Percentiles rank a stretch among this genome's conserved stretches.
Evolutionary conservation across 495 filamentous ascomycete species (phyloP).

Genomic region (Aspergillus saccharolyticus): DNA sequence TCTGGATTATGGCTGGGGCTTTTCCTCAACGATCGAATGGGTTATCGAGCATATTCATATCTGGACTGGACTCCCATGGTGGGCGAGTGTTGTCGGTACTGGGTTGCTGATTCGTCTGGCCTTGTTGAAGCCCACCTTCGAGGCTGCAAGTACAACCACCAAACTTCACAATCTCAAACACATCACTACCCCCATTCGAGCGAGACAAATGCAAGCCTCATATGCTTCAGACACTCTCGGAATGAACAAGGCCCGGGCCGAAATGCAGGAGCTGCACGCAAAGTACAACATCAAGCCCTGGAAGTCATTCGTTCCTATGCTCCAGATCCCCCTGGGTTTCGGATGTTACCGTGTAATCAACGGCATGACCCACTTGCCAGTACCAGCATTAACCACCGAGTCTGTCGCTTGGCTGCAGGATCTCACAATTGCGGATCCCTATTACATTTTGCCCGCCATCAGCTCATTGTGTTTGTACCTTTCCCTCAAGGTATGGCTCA

Average conservation of each 20-base stretch:
- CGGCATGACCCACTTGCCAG: constrained; percentile 70
- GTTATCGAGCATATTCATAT: constrained; percentile 78
- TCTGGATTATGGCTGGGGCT: constrained; percentile 79
- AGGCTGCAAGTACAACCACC: constrained; percentile 54
- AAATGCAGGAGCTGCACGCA: constrained; percentile 46
- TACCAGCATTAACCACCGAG: constrained; percentile 67
- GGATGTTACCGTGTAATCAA: constrained; percentile 74
- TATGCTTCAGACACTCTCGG: constrained; percentile 34
- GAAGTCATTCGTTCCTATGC: constrained; percentile 52
- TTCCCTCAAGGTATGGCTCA: constrained; percentile 53
- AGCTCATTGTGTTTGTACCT: constrained; percentile 46
- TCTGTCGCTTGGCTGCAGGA: constrained; percentile 74
- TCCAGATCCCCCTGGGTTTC: constrained; percentile 67
- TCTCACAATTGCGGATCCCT: constrained; percentile 72
- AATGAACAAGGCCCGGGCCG: constrained; percentile 34
- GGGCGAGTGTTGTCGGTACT: constrained; percentile 61
- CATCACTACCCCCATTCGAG: constrained; percentile 24
- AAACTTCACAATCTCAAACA: constrained; percentile 44
- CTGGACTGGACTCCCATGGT: constrained; percentile 70
- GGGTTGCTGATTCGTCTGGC: constrained; percentile 58
- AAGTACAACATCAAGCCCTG: constrained; percentile 48
- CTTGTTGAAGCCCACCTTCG: constrained; percentile 60
- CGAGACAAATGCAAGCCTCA: constrained; percentile 39
- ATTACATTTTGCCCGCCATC: constrained; percentile 61
- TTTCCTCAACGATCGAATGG: constrained; percentile 63